These are phyloP conservation scores for Diplosphaera chodatii DNA, from an alignment of 139 green algal species.

Conservation along the genomic window DNA sequence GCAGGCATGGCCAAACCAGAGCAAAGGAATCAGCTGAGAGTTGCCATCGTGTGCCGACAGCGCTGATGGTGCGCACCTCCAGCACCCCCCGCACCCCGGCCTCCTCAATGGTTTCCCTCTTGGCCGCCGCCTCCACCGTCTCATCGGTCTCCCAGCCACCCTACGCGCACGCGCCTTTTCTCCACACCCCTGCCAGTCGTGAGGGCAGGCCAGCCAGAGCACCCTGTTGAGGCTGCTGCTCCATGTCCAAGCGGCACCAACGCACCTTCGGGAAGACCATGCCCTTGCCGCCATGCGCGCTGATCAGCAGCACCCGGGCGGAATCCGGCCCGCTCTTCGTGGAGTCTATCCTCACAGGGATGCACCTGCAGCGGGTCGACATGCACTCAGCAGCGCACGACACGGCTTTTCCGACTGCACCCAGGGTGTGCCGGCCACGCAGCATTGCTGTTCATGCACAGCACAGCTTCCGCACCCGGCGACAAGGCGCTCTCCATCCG, in stretches of 20 bases:
- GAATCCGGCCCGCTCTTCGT: constrained; percentile 6
- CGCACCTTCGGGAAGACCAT: constrained; percentile 80
- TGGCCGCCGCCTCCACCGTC: constrained; percentile 68
- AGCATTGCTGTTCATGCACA: neutral
- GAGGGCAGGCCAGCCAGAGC: no score
- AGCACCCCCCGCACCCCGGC: constrained; percentile 77
- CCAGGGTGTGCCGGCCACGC: neutral
- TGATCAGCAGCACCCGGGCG: constrained; percentile 71
- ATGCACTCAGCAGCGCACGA: neutral
- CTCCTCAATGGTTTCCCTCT: constrained; percentile 87
- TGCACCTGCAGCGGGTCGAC: constrained; percentile 50
- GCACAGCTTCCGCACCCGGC: constrained; percentile 41
- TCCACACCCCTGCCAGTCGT: no score
- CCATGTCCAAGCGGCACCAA: neutral
- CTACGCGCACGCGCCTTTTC: constrained; percentile 34
- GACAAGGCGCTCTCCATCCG: constrained; percentile 50
- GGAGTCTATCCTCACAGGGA: constrained; percentile 57
- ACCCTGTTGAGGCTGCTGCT: no score
- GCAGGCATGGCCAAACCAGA: no score
- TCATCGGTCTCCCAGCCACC: constrained; percentile 92
- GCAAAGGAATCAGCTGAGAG: neutral
- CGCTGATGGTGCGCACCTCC: constrained; percentile 39
- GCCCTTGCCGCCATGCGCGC: constrained; percentile 59
- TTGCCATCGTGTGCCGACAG: neutral
- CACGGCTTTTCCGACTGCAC: no score